Evolutionary conservation across 164 flowering plant species (phyloP).

Genomic region (Vitis rupestris): DNA sequence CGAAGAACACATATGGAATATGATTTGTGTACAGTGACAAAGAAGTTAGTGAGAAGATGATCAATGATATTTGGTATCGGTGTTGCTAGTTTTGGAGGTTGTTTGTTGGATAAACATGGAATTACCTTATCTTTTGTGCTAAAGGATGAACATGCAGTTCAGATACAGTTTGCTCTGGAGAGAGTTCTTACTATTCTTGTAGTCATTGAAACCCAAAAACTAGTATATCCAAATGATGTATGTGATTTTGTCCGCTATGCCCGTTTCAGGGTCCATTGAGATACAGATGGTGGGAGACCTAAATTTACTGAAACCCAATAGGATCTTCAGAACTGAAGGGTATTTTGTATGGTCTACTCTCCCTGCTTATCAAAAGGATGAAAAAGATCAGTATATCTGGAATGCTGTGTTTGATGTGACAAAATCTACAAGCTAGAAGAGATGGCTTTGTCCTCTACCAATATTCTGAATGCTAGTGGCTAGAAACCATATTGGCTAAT

Average conservation of each 20-base stretch:
- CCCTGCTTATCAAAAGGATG: too few relatives aligned
- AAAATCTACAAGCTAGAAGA: too few relatives aligned
- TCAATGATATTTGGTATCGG: constrained; percentile 90
- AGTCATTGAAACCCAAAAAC: constrained; percentile 78
- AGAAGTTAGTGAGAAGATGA: constrained; percentile 36
- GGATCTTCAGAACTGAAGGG: too few relatives aligned
- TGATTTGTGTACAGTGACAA: too few relatives aligned
- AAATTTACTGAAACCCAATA: too few relatives aligned
- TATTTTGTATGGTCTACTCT: too few relatives aligned
- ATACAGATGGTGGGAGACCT: constrained; percentile 59
- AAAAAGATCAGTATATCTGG: too few relatives aligned
- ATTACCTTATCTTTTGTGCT: constrained; percentile 96
- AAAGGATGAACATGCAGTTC: constrained; percentile 97
- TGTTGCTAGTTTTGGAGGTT: constrained; percentile 98
- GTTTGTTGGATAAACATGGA: constrained; percentile 72
- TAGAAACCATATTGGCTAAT: too few relatives aligned
- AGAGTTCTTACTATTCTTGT: constrained; percentile 87
- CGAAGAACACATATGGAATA: too few relatives aligned
- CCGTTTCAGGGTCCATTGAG: constrained; percentile 93
- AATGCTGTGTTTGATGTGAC: too few relatives aligned
- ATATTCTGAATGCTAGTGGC: too few relatives aligned
- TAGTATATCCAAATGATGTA: constrained; percentile 70
- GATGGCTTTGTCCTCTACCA: too few relatives aligned
- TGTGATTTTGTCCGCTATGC: constrained; percentile 91
- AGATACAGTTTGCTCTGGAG: constrained; percentile 94